A percentile compares a stretch with the other conserved stretches of the same genome.
Conservation (phyloP, 495 filamentous ascomycete species). For the Stereocaulon alpinum region DNA sequence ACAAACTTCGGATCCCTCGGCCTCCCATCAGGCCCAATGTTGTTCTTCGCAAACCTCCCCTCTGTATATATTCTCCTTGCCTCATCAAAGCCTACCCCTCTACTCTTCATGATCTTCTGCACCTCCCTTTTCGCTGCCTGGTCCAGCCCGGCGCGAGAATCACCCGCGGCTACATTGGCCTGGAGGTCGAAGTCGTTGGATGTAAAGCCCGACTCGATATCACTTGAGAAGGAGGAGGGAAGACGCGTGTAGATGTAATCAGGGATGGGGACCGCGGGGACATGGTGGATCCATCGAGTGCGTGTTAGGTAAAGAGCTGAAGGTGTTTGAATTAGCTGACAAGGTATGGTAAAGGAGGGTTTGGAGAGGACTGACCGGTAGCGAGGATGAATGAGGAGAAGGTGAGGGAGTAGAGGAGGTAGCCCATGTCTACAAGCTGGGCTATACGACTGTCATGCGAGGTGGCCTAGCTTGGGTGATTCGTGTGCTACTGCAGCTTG, state of each 20-base stretch:
- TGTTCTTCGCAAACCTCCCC: slow-evolving; percentile 71
- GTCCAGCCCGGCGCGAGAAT: slow-evolving; percentile 72
- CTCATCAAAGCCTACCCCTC: slow-evolving; percentile 75
- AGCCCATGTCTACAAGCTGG: slow-evolving; percentile 43
- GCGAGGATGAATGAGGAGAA: slow-evolving; percentile 52
- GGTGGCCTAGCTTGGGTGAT: background rate
- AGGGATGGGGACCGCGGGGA: slow-evolving; percentile 34
- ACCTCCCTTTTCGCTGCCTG: slow-evolving; percentile 67
- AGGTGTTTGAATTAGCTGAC: slow-evolving; percentile 14
- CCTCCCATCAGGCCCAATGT: slow-evolving; percentile 77
- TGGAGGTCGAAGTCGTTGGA: slow-evolving; percentile 70
- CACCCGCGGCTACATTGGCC: slow-evolving; percentile 66
- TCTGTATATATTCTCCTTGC: slow-evolving; percentile 76
- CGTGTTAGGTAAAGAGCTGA: slow-evolving; percentile 70
- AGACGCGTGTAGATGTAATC: slow-evolving; percentile 63
- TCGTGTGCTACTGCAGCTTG: background rate
- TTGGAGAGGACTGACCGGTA: slow-evolving; percentile 39
- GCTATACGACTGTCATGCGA: background rate
- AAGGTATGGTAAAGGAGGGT: background rate
- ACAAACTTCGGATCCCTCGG: slow-evolving; percentile 93
- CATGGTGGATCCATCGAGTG: slow-evolving; percentile 55
- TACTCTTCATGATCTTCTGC: slow-evolving; percentile 74
- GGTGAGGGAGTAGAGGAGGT: slow-evolving; percentile 66
- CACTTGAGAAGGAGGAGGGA: slow-evolving; percentile 60
- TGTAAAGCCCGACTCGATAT: slow-evolving; percentile 77